Evolutionary conservation across 169 alveolate species (phyloP), one percentile per base, ranked within the genome.

Genomic region (Theileria equi): DNA sequence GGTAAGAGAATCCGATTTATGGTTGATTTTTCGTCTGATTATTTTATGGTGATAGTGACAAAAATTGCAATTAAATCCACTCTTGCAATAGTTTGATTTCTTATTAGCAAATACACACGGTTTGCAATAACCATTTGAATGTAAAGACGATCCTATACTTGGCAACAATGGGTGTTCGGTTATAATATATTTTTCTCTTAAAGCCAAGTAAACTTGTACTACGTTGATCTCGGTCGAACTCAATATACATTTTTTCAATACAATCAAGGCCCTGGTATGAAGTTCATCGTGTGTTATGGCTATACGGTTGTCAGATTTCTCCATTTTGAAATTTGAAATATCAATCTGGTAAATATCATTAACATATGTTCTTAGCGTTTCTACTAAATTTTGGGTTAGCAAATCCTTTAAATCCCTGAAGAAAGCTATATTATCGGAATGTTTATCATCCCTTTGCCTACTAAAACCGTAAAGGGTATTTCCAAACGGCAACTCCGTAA

Each of bases 91-190:
- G 69, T 84, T 84, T 45, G 77, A 55, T 28, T 74, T 53, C 81
- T 84, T 84, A 44, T 84, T 84, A 2, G 89, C 91, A 41, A 84
- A 84, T 11, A 84, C 91, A 28, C 91, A 84, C 13, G 91, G 91
- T 72, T 84, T 84, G 58, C 91, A 84, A 54, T 76, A 81, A 2
- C 91, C 91, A 31, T 77, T 43, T 16, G 63, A 23, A 55, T 84
- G 91, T 32, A 81, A 62, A 5, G 82, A 28, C n/a, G 91, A 84
- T 25, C 91, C 91, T 19, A 77, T 16, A 28, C 86, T 77, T 10
- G 86, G 86, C 3, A 66, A 25, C 1, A 50, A 52, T 23, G 44
- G 63, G 1, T 21, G 19, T n/a, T 36, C 57, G 6, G 29, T 58
- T 16, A 61, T 59, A 31, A 34, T 48, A 69, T 66, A 77, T 29